Base-by-base conservation (phyloP, 2,329 filamentous ascomycete species). In the Sphaceloma murrayae region DNA sequence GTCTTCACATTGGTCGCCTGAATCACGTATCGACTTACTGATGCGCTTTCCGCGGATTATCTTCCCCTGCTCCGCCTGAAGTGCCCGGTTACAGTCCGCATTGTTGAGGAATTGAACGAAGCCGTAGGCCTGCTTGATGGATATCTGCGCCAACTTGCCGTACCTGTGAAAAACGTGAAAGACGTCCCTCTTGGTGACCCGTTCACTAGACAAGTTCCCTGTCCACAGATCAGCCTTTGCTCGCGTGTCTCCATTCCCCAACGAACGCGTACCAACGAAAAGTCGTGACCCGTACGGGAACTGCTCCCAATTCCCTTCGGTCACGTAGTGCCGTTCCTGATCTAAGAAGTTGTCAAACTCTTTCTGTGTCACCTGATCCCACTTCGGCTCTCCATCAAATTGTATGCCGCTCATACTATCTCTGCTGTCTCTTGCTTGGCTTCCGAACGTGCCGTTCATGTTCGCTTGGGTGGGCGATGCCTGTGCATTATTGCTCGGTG, bases 41-140 rank as follows among this genome's bases (percentile, higher is more conserved):
- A 96, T 94, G 61, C 87, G 87, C 52, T 88, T 81, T n/a, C 88
- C 89, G 57, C 85, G 77, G 27, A 96, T 78, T 51, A 86, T 76
- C 30, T 78, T 75, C 7, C 85, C 86, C 62, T 96, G 85, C 49
- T 95, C 78, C 26, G 73, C 73, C 26, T 82, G 72, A 54, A 96
- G 73, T 3, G 89, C 89, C 34, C 72, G 70, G 46, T 75, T 70
- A 51, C 87, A 94, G 56, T 89, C 81, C 2, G 74, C 70, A 3
- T 79, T 67, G 21, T 85, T 80, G 52, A 94, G 74, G 53, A 93
- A 98, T 60, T 96, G 91, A 26, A 96, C 87, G 59, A 96, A 98
- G 1, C 91, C 91, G 63, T 94, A 96, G 1, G 88, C 88, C 52
- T 91, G 87, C 63, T 96, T 96, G 54, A 96, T 85, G 1, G 87